Conservation (phyloP, 441 rosid genomes). For the Erodium texanum region DNA sequence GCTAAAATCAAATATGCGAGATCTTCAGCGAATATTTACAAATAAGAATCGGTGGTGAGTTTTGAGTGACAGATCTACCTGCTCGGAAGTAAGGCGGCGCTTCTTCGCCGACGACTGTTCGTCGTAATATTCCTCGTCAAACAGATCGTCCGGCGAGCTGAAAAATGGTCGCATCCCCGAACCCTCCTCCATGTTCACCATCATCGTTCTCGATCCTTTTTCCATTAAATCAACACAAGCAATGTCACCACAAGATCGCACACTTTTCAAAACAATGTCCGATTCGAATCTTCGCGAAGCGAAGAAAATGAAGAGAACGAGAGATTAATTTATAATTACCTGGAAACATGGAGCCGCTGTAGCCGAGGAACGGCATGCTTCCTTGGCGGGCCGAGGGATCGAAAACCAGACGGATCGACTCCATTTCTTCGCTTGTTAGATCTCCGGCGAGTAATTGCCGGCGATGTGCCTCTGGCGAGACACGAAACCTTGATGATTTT, state of each 20-base stretch:
- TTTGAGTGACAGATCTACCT: conserved; percentile 30
- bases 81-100: conserved; percentile 74
- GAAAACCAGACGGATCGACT: conserved; percentile 56
- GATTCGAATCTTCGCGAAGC: too few species aligned
- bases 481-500: background rate
- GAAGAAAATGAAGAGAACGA: background rate
- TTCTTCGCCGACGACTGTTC: conserved; percentile 76
- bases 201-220: conserved; percentile 40
- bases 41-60: background rate
- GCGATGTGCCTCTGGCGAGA: background rate
- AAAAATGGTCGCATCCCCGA: conserved; percentile 65
- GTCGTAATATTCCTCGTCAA: conserved; percentile 69
- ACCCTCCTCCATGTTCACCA: conserved; percentile 52
- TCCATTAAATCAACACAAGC: background rate
- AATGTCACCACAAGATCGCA: background rate
- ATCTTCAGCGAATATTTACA: conserved; percentile 13
- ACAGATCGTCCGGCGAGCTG: conserved; percentile 57
- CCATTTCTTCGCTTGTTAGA: conserved; percentile 29
- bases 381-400: conserved; percentile 47
- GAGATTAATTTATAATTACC: conserved; percentile 24
- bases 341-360: conserved; percentile 34
- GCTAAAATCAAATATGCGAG: background rate
- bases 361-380: conserved; percentile 52
- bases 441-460: background rate
- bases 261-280: too few species aligned